Evolutionary conservation across 164 flowering plant genomes (phyloP).

Genomic region (Protea cynaroides): DNA sequence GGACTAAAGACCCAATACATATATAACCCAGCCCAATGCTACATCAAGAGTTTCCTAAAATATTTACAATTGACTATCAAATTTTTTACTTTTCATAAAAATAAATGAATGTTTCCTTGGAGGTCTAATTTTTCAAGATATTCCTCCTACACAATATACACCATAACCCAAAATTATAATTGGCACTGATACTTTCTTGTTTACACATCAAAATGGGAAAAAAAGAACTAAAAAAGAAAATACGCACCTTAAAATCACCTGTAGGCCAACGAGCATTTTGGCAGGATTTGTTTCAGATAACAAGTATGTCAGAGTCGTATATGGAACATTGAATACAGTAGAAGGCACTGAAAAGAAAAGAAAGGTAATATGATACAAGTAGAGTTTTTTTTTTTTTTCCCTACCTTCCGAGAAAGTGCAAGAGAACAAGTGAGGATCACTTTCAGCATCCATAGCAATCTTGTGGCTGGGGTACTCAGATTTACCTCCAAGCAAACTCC

Average conservation of each 20-base stretch:
- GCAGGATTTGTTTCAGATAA: conserved; percentile 15
- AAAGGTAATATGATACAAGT: background rate
- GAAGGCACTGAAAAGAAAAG: conserved; percentile 1
- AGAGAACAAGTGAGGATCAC: conserved; percentile 87
- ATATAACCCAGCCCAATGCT: too few species aligned
- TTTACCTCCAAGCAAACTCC: conserved; percentile 90
- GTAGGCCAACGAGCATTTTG: conserved; percentile 22
- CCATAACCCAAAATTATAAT: background rate
- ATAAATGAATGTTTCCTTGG: too few species aligned
- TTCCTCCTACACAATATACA: too few species aligned
- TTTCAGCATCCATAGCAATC: conserved; percentile 62
- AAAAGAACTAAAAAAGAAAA: conserved; percentile 2
- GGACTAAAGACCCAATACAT: too few species aligned
- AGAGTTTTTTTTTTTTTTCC: too few species aligned
- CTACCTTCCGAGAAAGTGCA: conserved; percentile 72
- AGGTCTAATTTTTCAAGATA: too few species aligned
- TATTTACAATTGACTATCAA: too few species aligned
- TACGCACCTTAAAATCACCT: conserved; percentile 85
- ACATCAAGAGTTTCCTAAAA: too few species aligned
- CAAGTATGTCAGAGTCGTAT: conserved; percentile 14
- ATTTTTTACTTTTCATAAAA: too few species aligned
- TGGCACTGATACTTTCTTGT: background rate
- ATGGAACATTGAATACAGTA: background rate
- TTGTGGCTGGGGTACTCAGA: conserved; percentile 83
- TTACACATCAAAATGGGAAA: background rate